A percentile compares a stretch with the other conserved stretches of the same genome.
These are phyloP conservation scores for Hypoxylon lienhwacheense DNA, from an alignment of 495 filamentous ascomycete species.

Conservation along the genomic window DNA sequence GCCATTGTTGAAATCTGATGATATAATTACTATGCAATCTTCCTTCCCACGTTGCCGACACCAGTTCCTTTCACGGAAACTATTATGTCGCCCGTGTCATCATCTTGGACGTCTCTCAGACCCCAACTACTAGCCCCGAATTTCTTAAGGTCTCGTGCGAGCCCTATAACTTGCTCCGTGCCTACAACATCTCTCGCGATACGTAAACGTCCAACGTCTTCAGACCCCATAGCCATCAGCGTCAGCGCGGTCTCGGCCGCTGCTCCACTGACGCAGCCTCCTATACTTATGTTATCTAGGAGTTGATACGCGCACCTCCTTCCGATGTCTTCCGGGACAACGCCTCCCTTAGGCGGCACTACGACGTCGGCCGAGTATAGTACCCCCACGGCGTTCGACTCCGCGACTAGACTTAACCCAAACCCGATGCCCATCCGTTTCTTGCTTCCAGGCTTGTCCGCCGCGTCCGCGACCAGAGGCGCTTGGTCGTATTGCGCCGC, in stretches of 20 bases:
- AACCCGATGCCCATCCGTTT: conserved; percentile 72
- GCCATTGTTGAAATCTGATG: conserved; percentile 36
- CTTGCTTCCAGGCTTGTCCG: conserved; percentile 57
- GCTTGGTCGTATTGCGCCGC: conserved; percentile 68
- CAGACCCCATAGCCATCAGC: conserved; percentile 93
- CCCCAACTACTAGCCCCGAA: conserved; percentile 91
- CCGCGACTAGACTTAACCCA: conserved; percentile 85
- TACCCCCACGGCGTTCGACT: conserved; percentile 77
- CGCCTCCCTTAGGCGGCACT: conserved; percentile 76
- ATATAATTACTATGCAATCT: conserved; percentile 69
- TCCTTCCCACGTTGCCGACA: conserved; percentile 93
- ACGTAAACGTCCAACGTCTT: conserved; percentile 59
- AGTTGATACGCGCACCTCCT: conserved; percentile 85
- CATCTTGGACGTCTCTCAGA: conserved; percentile 67
- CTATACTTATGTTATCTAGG: conserved; percentile 76
- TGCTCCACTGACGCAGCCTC: conserved; percentile 74
- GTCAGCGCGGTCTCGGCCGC: conserved; percentile 72
- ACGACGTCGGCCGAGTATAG: conserved; percentile 86
- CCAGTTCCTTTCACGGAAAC: conserved; percentile 91
- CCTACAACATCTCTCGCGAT: conserved; percentile 77
- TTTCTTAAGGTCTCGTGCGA: conserved; percentile 78
- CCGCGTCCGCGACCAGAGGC: conserved; percentile 62
- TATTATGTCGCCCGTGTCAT: conserved; percentile 70
- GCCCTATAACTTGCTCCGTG: conserved; percentile 72
- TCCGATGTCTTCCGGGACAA: conserved; percentile 87